Evolutionary conservation across 352 stramenopile species (phyloP).

Genomic region (Lagenidium giganteum): DNA sequence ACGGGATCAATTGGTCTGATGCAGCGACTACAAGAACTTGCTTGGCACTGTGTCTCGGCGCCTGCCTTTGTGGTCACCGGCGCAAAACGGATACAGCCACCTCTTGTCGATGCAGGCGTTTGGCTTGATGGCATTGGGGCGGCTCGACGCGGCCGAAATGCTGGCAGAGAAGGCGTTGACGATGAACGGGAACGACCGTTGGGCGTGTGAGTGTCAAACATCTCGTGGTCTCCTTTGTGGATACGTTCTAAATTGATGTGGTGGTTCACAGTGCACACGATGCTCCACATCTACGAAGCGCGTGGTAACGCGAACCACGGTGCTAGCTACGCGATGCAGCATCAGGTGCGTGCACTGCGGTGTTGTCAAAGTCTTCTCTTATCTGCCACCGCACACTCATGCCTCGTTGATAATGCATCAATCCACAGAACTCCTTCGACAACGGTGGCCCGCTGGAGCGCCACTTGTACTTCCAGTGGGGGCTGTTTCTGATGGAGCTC

Average conservation of each 20-base stretch:
- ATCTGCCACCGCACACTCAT: too few species aligned
- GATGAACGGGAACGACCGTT: constrained; percentile 82
- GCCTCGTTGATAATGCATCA: background rate
- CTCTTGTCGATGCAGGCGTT: constrained; percentile 82
- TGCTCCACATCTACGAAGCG: constrained; percentile 70
- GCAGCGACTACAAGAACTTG: constrained; percentile 73
- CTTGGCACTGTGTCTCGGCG: constrained; percentile 66
- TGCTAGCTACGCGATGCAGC: constrained; percentile 78
- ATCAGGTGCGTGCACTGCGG: constrained; percentile 27
- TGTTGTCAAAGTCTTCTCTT: too few species aligned
- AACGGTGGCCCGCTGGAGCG: constrained; percentile 65
- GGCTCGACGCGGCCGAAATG: constrained; percentile 57
- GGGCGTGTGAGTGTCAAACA: constrained; percentile 54
- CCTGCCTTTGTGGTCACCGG: constrained; percentile 72
- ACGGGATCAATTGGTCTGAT: background rate
- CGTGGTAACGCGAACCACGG: constrained; percentile 81
- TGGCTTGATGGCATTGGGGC: constrained; percentile 58
- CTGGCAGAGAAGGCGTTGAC: constrained; percentile 77
- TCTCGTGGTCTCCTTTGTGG: background rate
- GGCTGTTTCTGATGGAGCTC: constrained; percentile 73
- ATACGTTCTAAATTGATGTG: background rate
- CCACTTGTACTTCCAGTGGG: constrained; percentile 82
- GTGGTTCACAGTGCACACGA: constrained; percentile 53
- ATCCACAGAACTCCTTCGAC: constrained; percentile 72
- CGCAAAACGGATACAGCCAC: constrained; percentile 75